Conservation (phyloP, 192 early-diverging fungal genomes). For the Gorgonomyces haynaldii region DNA sequence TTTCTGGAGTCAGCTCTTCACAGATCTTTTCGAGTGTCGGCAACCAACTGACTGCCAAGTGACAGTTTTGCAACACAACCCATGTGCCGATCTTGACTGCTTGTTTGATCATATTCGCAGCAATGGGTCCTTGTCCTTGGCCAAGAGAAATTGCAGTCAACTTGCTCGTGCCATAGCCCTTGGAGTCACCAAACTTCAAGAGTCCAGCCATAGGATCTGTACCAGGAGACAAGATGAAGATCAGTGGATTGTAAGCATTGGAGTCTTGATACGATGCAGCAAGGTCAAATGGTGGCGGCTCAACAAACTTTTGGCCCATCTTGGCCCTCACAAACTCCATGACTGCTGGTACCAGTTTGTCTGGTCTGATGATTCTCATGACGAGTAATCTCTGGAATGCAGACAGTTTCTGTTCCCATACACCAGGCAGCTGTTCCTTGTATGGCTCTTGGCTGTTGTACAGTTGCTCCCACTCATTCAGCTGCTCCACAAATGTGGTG, state of each 20-base stretch:
- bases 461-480: slow-evolving; percentile 23
- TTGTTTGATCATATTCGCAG: slow-evolving; percentile 40
- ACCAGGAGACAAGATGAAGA: slow-evolving; percentile 51
- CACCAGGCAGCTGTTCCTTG: slow-evolving; percentile 29
- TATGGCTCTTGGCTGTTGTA: slow-evolving; percentile 38
- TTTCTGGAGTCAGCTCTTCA: slow-evolving; percentile 46
- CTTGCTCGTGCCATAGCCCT: slow-evolving; percentile 34
- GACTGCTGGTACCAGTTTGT: slow-evolving; percentile 42
- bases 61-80: slow-evolving; percentile 55
- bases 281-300: slow-evolving; percentile 49
- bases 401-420: slow-evolving; percentile 37
- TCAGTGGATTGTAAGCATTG: slow-evolving; percentile 38
- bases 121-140: slow-evolving; percentile 49
- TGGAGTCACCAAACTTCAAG: slow-evolving; percentile 42
- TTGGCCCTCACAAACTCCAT: slow-evolving; percentile 47
- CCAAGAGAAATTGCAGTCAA: slow-evolving; percentile 40
- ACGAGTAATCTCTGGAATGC: slow-evolving; percentile 43
- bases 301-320: slow-evolving; percentile 49
- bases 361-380: slow-evolving; percentile 34
- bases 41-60: slow-evolving; percentile 47
- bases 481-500: slow-evolving; percentile 14
- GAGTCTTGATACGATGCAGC: slow-evolving; percentile 41
- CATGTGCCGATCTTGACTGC: slow-evolving; percentile 38
- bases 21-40: slow-evolving; percentile 51
- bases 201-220: slow-evolving; percentile 48